Base-by-base conservation (phyloP, 208 protist species). In the Leishmania braziliensis region DNA sequence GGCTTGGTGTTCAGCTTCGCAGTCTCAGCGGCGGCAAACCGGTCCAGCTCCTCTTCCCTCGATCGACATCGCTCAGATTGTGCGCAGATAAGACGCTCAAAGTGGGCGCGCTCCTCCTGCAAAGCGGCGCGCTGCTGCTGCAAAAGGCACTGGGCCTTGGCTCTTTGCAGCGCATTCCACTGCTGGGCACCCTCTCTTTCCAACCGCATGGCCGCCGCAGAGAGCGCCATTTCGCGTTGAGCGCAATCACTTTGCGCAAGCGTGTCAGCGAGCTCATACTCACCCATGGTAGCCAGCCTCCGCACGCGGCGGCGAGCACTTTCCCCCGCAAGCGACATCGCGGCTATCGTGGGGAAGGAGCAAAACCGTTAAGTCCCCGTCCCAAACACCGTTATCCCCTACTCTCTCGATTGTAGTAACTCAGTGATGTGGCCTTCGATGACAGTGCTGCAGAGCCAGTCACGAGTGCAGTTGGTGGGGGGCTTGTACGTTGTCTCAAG, bases 121-220 rank as follows among this genome's bases (percentile, higher is more conserved):
- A 71, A 39, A 2, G 78, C 71, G 2, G 70, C 74, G 12, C 78
- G 33, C 48, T 86, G 78, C 50, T 79, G 66, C 60, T 91, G 70
- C 39, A 70, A 56, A 16, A 79, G 50, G 8, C 62, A 63, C 43
- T 83, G 77, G 8, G 60, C 60, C 71, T 87, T 88, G 3, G 91
- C 88, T 26, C 88, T 81, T 29, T 86, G 77, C 84, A 95, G 90
- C 5, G 86, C 69, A 66, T 88, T 87, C 85, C 86, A 90, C 78
- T 95, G 84, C 20, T 82, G 65, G n/a, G 88, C 86, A 58, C 90
- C 90, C n/a, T 89, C 89, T 62, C 86, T 84, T 12, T 88, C 75
- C 54, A 95, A 75, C n/a, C 82, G 74, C 65, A 77, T 75, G n/a
- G 75, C 69, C 23, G 84, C 81, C 23, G 33, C 56, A 29, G 73